phyloP scores from a whole-genome alignment of 352 stramenopile genomes.

The Globisporangium viniferum region DNA sequence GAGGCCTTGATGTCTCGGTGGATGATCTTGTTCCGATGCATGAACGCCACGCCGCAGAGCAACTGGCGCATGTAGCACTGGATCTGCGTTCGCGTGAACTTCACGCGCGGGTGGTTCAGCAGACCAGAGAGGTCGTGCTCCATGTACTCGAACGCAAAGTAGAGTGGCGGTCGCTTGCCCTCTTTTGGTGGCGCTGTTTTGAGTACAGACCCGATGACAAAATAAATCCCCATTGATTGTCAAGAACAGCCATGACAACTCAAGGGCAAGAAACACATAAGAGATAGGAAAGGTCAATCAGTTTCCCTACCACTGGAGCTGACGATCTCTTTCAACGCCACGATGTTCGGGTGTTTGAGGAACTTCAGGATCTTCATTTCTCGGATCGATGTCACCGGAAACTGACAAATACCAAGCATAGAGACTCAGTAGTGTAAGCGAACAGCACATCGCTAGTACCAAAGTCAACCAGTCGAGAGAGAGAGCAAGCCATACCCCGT shows the following conservation, averaged over 20 bases:
- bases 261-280: too few species aligned
- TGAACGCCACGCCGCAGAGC: conserved; percentile 78
- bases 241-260: neutral
- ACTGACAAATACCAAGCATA: conserved; percentile 32
- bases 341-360: conserved; percentile 92
- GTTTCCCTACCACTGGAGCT: conserved; percentile 56
- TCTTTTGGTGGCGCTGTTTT: conserved; percentile 66
- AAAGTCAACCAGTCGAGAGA: neutral
- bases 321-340: conserved; percentile 96
- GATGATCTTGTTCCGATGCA: conserved; percentile 88
- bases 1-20: conserved; percentile 87
- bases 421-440: neutral
- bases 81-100: conserved; percentile 82
- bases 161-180: conserved; percentile 79
- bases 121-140: conserved; percentile 82
- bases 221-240: conserved; percentile 2
- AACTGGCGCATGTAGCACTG: conserved; percentile 88
- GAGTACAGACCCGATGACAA: conserved; percentile 3
- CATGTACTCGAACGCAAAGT: conserved; percentile 88
- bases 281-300: neutral
- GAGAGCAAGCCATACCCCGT: conserved; percentile 47
- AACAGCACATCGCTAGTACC: too few species aligned
- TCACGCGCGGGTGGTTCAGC: conserved; percentile 79
- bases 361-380: conserved; percentile 98
- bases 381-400: conserved; percentile 94